Evolutionary conservation across 192 early-diverging fungal genomes (phyloP).

Genomic region (Rhizophagus sp.): DNA sequence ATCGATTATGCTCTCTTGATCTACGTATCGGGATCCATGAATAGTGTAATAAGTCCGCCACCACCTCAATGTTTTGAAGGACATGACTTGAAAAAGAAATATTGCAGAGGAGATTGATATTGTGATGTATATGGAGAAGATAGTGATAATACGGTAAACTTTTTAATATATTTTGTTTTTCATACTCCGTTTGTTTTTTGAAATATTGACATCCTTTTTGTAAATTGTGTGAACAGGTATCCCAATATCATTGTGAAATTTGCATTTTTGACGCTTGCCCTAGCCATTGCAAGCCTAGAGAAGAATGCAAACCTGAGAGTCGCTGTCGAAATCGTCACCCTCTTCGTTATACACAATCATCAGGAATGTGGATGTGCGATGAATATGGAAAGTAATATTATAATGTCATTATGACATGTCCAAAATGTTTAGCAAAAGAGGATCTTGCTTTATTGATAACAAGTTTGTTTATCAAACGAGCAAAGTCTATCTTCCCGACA

Average conservation of each 20-base stretch:
- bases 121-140: conserved; percentile 26
- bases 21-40: conserved; percentile 27
- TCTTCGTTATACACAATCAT: not conserved
- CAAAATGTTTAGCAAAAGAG: conserved; percentile 14
- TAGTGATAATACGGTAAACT: not conserved
- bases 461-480: conserved; percentile 1
- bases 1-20: conserved; percentile 25
- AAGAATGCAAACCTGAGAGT: not conserved
- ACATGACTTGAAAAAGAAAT: conserved; percentile 18
- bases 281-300: conserved; percentile 10
- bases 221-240: not conserved
- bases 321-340: not conserved
- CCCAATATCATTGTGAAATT: not conserved
- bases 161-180: not conserved
- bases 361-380: conserved; percentile 3
- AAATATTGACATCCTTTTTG: not conserved
- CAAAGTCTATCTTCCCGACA: no score
- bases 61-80: conserved; percentile 22
- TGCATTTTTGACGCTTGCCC: conserved; percentile 17
- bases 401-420: conserved; percentile 19
- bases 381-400: not conserved
- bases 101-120: not conserved
- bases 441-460: conserved; percentile 15
- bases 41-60: not conserved
- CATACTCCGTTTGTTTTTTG: not conserved